These are phyloP conservation scores for Ilex aquifolium DNA, from an alignment of 257 asterid species.

Conservation along the genomic window DNA sequence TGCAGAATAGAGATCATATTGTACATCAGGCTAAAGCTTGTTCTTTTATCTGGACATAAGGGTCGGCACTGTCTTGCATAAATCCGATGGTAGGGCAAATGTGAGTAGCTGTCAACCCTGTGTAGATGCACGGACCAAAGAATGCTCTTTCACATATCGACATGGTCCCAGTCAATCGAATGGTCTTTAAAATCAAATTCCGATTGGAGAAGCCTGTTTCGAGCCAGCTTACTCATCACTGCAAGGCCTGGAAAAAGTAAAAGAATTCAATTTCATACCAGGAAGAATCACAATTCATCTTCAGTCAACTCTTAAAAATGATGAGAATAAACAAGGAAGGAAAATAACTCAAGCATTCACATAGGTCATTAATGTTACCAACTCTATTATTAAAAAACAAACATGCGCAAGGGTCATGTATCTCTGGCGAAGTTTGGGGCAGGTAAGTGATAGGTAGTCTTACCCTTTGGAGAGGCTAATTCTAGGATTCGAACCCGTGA, in stretches of 20 bases:
- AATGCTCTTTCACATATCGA: neutral
- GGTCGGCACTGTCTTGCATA: too few species aligned
- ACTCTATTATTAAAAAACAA: neutral
- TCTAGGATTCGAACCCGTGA: too few species aligned
- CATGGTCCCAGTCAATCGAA: neutral
- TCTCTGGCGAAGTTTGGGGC: neutral
- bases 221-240: slow-evolving; percentile 28
- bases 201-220: neutral
- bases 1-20: too few species aligned
- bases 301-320: neutral
- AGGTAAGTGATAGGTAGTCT: too few species aligned
- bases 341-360: neutral
- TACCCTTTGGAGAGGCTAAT: too few species aligned
- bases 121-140: too few species aligned
- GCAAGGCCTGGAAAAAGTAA: slow-evolving; percentile 45
- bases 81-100: too few species aligned
- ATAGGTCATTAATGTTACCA: neutral
- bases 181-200: neutral
- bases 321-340: neutral
- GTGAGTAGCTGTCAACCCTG: too few species aligned
- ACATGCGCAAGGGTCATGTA: neutral
- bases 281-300: neutral
- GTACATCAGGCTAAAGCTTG: too few species aligned
- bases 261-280: neutral
- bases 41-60: too few species aligned